Conservation (phyloP, 2,329 filamentous ascomycete species). For the Simplicillium sp. region DNA sequence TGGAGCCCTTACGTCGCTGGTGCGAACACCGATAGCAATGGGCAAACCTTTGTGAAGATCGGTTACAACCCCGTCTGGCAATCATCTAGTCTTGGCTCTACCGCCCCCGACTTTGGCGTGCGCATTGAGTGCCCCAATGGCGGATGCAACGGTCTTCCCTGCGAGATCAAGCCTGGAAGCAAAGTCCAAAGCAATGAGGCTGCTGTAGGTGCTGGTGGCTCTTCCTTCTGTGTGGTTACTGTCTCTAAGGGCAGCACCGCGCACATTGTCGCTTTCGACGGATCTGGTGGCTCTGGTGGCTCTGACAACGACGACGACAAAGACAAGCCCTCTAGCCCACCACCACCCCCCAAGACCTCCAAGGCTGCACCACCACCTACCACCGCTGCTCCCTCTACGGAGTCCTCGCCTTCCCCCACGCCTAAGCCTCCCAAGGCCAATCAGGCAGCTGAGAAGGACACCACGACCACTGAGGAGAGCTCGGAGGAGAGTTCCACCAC, state of each 20-base stretch:
- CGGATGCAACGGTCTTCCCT: constrained; percentile 65
- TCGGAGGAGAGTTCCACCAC: constrained; percentile 10
- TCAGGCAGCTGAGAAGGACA: too few relatives aligned
- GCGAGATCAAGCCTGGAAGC: constrained; percentile 58
- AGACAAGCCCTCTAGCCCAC: constrained; percentile 14
- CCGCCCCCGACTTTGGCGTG: constrained; percentile 56
- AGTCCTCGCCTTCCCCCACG: constrained; percentile 6
- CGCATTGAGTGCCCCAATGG: constrained; percentile 59
- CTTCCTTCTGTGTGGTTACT: constrained; percentile 68
- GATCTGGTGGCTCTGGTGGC: constrained; percentile 11
- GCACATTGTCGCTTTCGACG: constrained; percentile 53
- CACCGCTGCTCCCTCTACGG: constrained; percentile 5
- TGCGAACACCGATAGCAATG: constrained; percentile 56
- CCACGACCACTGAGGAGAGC: constrained; percentile 7
- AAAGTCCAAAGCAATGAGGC: constrained; percentile 46
- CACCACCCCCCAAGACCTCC: constrained; percentile 10
- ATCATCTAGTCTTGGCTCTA: constrained; percentile 40
- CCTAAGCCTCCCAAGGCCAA: constrained; percentile 6
- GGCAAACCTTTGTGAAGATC: constrained; percentile 64
- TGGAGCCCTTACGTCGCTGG: constrained; percentile 72
- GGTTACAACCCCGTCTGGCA: constrained; percentile 71
- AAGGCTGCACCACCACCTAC: constrained; percentile 2
- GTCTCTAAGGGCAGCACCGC: constrained; percentile 57
- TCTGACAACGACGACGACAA: constrained; percentile 9
- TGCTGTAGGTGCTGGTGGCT: constrained; percentile 55